Percentiles rank a stretch among this genome's conserved stretches.
phyloP scores from a whole-genome alignment of 257 asterid species.

The Capsicum baccatum region DNA sequence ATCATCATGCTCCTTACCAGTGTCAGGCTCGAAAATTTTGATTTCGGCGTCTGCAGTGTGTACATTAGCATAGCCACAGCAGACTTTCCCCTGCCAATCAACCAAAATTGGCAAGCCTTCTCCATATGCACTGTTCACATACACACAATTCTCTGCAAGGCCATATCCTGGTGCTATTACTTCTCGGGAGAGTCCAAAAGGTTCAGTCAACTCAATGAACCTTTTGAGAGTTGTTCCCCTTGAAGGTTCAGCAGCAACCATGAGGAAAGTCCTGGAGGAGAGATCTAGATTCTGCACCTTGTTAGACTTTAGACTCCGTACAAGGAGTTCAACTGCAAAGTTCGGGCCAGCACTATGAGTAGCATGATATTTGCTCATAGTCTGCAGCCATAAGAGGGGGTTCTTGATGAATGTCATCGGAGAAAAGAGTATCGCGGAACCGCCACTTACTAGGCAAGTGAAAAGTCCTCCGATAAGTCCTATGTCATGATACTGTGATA shows the following conservation, averaged over 20 bases:
- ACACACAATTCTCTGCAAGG: slow-evolving; percentile 76
- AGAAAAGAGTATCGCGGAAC: slow-evolving; percentile 65
- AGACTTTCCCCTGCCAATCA: slow-evolving; percentile 72
- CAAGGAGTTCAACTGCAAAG: slow-evolving; percentile 66
- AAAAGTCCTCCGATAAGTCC: slow-evolving; percentile 75
- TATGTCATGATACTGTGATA: slow-evolving; percentile 83
- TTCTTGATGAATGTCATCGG: slow-evolving; percentile 62
- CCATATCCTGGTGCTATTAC: slow-evolving; percentile 80
- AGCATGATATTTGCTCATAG: slow-evolving; percentile 57
- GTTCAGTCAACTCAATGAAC: slow-evolving; percentile 54
- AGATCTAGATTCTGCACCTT: slow-evolving; percentile 47
- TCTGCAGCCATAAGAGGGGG: slow-evolving; percentile 65
- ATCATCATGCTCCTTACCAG: slow-evolving; percentile 44
- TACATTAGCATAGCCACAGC: slow-evolving; percentile 55
- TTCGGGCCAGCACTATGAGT: slow-evolving; percentile 81
- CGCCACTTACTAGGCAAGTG: slow-evolving; percentile 71
- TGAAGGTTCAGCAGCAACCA: slow-evolving; percentile 76
- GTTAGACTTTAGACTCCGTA: slow-evolving; percentile 53
- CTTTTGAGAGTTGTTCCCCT: slow-evolving; percentile 54
- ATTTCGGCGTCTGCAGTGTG: slow-evolving; percentile 47
- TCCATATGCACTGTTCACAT: slow-evolving; percentile 72
- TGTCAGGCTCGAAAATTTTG: slow-evolving; percentile 60
- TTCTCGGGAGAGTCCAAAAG: slow-evolving; percentile 60
- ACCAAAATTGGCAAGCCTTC: slow-evolving; percentile 51
- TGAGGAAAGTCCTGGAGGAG: slow-evolving; percentile 65